These are phyloP conservation scores for Laguncularia racemosa DNA, from an alignment of 345 rosid species.

Conservation along the genomic window DNA sequence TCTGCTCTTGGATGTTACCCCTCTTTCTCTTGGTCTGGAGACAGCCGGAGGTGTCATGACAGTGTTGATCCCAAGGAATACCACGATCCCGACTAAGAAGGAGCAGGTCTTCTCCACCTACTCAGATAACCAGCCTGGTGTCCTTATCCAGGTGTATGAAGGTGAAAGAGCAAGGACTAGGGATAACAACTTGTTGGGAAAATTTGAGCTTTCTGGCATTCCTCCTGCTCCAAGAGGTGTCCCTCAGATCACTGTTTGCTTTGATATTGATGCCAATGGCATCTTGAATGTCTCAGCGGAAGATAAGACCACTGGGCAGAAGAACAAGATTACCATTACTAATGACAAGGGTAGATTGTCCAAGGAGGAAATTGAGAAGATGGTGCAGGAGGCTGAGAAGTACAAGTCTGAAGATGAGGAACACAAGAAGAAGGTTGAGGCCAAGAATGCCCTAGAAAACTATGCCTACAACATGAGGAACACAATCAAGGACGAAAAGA, in stretches of 20 bases:
- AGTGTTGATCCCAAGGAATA: conserved; percentile 54
- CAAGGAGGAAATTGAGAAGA: conserved; percentile 69
- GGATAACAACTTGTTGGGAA: conserved; percentile 65
- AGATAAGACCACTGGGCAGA: conserved; percentile 66
- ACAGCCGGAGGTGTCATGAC: conserved; percentile 80
- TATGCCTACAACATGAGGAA: conserved; percentile 72
- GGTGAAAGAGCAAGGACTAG: conserved; percentile 74
- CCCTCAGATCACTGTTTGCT: conserved; percentile 71
- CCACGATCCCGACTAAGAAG: conserved; percentile 77
- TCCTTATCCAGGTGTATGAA: conserved; percentile 64
- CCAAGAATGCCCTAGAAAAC: conserved; percentile 54
- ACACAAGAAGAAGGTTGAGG: conserved; percentile 63
- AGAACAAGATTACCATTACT: conserved; percentile 73
- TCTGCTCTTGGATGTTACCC: conserved; percentile 56
- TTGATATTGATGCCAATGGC: conserved; percentile 73
- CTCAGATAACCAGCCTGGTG: conserved; percentile 68
- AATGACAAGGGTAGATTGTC: conserved; percentile 69
- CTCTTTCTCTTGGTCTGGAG: conserved; percentile 58
- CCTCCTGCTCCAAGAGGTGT: conserved; percentile 83
- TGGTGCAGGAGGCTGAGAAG: conserved; percentile 78
- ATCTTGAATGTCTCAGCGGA: conserved; percentile 71
- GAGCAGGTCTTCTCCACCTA: conserved; percentile 72
- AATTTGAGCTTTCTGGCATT: conserved; percentile 70
- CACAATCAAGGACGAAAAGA: conserved; percentile 62
- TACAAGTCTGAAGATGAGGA: conserved; percentile 72